These are phyloP conservation scores for Cladorrhinum samala DNA, from an alignment of 495 filamentous ascomycete genomes.

Conservation along the genomic window DNA sequence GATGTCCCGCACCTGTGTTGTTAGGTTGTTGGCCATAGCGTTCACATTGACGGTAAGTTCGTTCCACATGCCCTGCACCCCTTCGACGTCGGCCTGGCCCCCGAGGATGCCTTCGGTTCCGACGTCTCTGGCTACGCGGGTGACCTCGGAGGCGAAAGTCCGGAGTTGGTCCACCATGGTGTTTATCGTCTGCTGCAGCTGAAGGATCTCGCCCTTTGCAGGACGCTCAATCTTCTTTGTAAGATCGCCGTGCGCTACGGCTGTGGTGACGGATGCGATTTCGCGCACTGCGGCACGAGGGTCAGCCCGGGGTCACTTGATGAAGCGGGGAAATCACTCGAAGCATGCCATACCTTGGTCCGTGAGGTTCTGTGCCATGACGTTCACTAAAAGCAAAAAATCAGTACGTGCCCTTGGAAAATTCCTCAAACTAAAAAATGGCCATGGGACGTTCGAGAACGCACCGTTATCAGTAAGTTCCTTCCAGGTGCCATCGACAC, in stretches of 20 bases:
- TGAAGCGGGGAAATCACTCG: background rate
- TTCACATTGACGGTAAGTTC: constrained; percentile 98
- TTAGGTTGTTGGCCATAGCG: constrained; percentile 96
- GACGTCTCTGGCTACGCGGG: constrained; percentile 91
- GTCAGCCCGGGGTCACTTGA: constrained; percentile 11
- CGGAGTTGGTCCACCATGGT: constrained; percentile 98
- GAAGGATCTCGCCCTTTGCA: constrained; percentile 89
- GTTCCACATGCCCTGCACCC: constrained; percentile 81
- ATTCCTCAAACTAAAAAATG: too few relatives aligned
- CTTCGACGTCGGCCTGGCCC: constrained; percentile 92
- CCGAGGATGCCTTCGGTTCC: constrained; percentile 96
- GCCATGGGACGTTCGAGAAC: constrained; percentile 14
- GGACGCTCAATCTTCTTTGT: constrained; percentile 94
- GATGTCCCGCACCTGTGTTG: constrained; percentile 96
- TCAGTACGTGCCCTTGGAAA: background rate
- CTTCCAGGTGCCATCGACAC: constrained; percentile 96
- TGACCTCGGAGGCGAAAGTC: constrained; percentile 96
- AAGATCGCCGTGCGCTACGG: constrained; percentile 92
- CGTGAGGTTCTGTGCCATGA: constrained; percentile 79
- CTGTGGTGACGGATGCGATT: constrained; percentile 92
- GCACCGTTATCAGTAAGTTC: constrained; percentile 91
- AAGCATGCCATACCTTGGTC: constrained; percentile 43
- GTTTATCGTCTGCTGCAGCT: constrained; percentile 96
- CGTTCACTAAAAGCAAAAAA: constrained; percentile 64
- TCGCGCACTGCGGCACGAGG: constrained; percentile 61